Evolutionary conservation across 768 basidiomycete species (phyloP), one percentile per base, ranked within the genome.

Genomic region (Dictyophora rubrovolvata): DNA sequence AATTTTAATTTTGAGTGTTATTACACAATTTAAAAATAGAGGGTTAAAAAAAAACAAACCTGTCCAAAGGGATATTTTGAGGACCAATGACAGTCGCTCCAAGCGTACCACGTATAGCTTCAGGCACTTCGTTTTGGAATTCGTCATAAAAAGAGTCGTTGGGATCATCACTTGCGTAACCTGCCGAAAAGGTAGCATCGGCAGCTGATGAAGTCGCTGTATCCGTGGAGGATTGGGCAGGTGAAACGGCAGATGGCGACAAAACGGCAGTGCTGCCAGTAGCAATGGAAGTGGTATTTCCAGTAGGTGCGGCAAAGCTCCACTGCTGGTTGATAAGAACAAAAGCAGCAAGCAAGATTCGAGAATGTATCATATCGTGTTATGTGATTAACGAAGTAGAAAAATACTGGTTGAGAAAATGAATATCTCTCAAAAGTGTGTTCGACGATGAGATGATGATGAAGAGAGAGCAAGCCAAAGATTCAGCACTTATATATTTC

Each of bases 41-140:
- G n/a, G 11, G 9, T 18, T 10, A 56, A 18, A 20, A 50, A 35
- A 20, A 16, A 49, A 52, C 50, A 1, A 14, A 59, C 23, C 76
- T 54, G 54, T 82, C 75, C n/a, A 85, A 37, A 2, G 77, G 76
- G 4, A 77, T 60, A 64, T 87, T 83, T 56, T 83, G 71, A 0
- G 81, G 84, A 1, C 81, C 85, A 1, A 86, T 64, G 55, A 86
- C 73, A 5, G 57, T 60, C 0, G 73, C 71, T 0, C 83, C 83
- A 2, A 78, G 69, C 0, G 64, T 34, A 1, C 69, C 77, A 16
- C 81, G 78, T 42, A 78, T 65, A 10, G 81, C 76, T 61, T 79
- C 61, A 5, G 77, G 75, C 36, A 64, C 47, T 50, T 58, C 66
- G 9, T 65, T 64, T 37, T 59, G 57, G 49, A 59, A 59, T 18